Evolutionary conservation across 345 rosid species (phyloP).

Genomic region (Noccaea bulbosa): DNA sequence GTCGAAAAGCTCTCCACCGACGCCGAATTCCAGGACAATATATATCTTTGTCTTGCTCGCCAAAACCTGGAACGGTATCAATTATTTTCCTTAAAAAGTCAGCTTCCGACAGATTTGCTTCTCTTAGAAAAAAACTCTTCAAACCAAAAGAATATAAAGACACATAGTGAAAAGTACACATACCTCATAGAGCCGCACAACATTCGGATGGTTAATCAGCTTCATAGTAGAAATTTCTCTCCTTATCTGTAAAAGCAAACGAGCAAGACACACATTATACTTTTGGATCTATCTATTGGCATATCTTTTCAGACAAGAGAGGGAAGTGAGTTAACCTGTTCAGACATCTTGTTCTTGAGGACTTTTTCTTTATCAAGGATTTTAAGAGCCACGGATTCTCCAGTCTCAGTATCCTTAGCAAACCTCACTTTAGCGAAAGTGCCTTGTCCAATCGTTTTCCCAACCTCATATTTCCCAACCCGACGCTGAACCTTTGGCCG

Average conservation of each 20-base stretch:
- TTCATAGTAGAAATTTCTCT: constrained; percentile 93
- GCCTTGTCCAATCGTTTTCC: constrained; percentile 94
- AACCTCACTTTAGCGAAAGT: constrained; percentile 96
- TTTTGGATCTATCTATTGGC: constrained; percentile 1
- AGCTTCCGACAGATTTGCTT: constrained; percentile 10
- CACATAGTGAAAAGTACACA: no score
- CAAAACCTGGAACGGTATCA: constrained; percentile 58
- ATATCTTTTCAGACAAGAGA: neutral
- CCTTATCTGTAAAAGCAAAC: constrained; percentile 65
- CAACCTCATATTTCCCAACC: constrained; percentile 91
- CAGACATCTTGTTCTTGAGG: constrained; percentile 93
- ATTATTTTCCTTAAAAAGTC: constrained; percentile 1
- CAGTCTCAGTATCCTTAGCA: constrained; percentile 70
- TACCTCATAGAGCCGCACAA: constrained; percentile 85
- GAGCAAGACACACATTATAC: constrained; percentile 10
- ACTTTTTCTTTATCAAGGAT: constrained; percentile 96
- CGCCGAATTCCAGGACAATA: constrained; percentile 65
- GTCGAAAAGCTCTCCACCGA: constrained; percentile 86
- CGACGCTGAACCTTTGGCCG: constrained; percentile 68
- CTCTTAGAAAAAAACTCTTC: neutral
- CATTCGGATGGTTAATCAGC: constrained; percentile 91
- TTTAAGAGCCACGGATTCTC: constrained; percentile 86
- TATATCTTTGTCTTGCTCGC: constrained; percentile 81
- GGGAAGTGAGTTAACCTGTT: constrained; percentile 58
- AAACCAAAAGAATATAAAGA: constrained; percentile 21